A percentile compares a stretch with the other conserved stretches of the same genome.
Conservation (phyloP, 306 rosid genomes). For the Rosa rugosa region DNA sequence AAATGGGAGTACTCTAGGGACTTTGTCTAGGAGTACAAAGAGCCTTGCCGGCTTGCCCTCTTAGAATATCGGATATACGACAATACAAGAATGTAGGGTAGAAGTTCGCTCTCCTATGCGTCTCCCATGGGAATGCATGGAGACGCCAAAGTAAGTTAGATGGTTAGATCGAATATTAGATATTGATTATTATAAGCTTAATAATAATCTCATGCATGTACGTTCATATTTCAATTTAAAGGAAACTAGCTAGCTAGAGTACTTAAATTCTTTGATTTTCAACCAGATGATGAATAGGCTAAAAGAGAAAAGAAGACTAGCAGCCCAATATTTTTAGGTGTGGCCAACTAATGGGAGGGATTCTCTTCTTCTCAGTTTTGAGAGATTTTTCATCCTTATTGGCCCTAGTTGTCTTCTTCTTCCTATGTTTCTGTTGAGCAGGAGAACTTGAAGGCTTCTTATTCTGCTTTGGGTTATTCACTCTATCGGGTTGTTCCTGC, state of each 20-base stretch:
- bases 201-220: too few relatives aligned
- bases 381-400: slow-evolving; percentile 43
- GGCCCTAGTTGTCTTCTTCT: slow-evolving; percentile 20
- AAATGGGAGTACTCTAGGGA: too few relatives aligned
- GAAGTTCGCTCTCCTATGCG: too few relatives aligned
- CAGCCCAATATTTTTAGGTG: slow-evolving; percentile 66
- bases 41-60: too few relatives aligned
- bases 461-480: slow-evolving; percentile 8
- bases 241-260: background rate
- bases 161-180: background rate
- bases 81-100: too few relatives aligned
- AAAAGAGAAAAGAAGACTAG: slow-evolving; percentile 16
- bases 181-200: background rate
- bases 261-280: background rate
- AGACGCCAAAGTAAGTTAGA: background rate
- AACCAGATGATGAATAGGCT: background rate
- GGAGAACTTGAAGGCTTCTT: slow-evolving; percentile 17
- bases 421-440: slow-evolving; percentile 36
- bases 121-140: background rate
- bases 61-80: too few relatives aligned
- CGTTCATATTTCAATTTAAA: background rate
- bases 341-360: slow-evolving; percentile 51
- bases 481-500: slow-evolving; percentile 47
- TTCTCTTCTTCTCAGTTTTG: slow-evolving; percentile 47
- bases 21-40: too few relatives aligned